Percentiles rank a stretch among this genome's conserved stretches.
Evolutionary conservation across 306 rosid species (phyloP).

Genomic region (Castanospermum australe): DNA sequence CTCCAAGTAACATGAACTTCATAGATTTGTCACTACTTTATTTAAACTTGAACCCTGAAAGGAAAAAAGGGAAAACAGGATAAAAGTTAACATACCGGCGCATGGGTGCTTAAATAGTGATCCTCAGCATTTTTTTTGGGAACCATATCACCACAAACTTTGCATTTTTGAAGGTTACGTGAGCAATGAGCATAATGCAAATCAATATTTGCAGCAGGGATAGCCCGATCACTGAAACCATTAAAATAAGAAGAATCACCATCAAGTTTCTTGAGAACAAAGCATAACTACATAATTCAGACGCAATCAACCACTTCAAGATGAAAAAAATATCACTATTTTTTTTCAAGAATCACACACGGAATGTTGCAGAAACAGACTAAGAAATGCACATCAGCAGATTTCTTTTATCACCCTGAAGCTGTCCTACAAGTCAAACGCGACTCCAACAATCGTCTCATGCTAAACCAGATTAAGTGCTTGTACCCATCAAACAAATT

Average conservation of each 20-base stretch:
- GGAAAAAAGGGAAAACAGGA: background rate
- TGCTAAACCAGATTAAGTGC: background rate
- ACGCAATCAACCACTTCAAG: slow-evolving; percentile 13
- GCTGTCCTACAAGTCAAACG: background rate
- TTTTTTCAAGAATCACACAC: background rate
- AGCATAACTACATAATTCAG: background rate
- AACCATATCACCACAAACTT: slow-evolving; percentile 90
- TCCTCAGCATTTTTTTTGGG: slow-evolving; percentile 69
- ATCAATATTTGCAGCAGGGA: slow-evolving; percentile 77
- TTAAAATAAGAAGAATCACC: slow-evolving; percentile 27
- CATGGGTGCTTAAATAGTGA: slow-evolving; percentile 85
- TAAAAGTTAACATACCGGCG: slow-evolving; percentile 41
- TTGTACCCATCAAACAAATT: background rate
- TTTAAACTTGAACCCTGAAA: background rate
- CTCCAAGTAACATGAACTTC: slow-evolving; percentile 3
- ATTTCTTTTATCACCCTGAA: background rate
- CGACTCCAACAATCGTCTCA: background rate
- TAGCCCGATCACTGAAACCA: slow-evolving; percentile 70
- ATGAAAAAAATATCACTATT: background rate
- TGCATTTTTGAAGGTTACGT: slow-evolving; percentile 85
- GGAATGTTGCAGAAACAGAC: background rate
- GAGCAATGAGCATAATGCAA: slow-evolving; percentile 87
- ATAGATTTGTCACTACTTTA: background rate
- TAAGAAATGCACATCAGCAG: background rate
- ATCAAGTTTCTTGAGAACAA: background rate